phyloP scores from a whole-genome alignment of 805 yeast species.

The Soucietia sequanensis region DNA sequence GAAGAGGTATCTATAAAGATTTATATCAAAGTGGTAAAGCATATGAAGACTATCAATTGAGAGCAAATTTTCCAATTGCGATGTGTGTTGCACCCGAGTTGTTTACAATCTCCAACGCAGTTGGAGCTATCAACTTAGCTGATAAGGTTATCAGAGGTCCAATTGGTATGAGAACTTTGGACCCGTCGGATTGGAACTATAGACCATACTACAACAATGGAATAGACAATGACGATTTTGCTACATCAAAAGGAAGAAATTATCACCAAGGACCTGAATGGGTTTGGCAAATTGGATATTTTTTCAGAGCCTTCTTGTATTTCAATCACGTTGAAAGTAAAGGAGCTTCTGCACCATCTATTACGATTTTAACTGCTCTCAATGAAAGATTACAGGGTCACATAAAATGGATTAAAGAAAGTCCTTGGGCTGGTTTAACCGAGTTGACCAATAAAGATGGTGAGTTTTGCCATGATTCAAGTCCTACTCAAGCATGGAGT shows the following conservation, averaged over 20 bases:
- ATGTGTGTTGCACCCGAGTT: constrained; percentile 94
- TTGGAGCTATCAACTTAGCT: constrained; percentile 65
- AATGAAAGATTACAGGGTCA: constrained; percentile 63
- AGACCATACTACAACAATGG: constrained; percentile 85
- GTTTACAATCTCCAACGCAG: constrained; percentile 61
- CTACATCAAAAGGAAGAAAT: constrained; percentile 92
- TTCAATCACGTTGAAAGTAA: constrained; percentile 45
- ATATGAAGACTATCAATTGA: constrained; percentile 88
- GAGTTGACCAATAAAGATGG: constrained; percentile 92
- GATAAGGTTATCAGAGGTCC: constrained; percentile 82
- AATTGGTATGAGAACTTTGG: constrained; percentile 86
- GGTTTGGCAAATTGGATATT: constrained; percentile 92
- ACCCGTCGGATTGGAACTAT: constrained; percentile 89
- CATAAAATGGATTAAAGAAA: constrained; percentile 65
- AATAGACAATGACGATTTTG: constrained; percentile 80
- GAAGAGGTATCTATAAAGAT: constrained; percentile 95
- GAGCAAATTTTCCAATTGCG: constrained; percentile 92
- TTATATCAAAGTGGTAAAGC: constrained; percentile 77
- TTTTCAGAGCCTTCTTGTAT: constrained; percentile 69
- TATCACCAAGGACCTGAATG: constrained; percentile 99
- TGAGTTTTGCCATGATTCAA: constrained; percentile 74
- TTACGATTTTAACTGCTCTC: constrained; percentile 55
- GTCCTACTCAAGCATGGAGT: constrained; percentile 98
- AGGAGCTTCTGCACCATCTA: constrained; percentile 34
- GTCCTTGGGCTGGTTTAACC: constrained; percentile 91